Conservation (phyloP, 2,329 filamentous ascomycete species). For the Fusarium tjaetaba region DNA sequence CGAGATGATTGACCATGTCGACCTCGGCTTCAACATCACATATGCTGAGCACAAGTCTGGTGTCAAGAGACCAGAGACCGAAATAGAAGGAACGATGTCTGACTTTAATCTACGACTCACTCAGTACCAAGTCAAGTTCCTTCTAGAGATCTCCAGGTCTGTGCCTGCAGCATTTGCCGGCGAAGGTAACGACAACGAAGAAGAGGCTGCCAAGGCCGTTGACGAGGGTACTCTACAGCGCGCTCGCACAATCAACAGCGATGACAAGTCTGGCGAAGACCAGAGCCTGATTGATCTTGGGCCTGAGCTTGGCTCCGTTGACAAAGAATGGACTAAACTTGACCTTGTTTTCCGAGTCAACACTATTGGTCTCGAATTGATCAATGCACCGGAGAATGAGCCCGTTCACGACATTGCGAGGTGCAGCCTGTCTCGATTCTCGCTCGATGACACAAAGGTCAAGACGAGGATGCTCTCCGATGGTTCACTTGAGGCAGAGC, state of each 20-base stretch:
- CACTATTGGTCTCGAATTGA: conserved; percentile 87
- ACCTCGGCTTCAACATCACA: conserved; percentile 90
- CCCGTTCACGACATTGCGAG: conserved; percentile 82
- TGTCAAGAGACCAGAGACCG: conserved; percentile 84
- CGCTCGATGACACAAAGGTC: conserved; percentile 88
- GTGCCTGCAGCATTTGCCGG: conserved; percentile 85
- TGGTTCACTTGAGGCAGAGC: conserved; percentile 88
- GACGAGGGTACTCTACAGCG: conserved; percentile 64
- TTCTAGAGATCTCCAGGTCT: conserved; percentile 86
- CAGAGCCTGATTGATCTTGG: conserved; percentile 63
- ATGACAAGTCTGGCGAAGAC: conserved; percentile 48
- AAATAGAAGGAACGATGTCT: conserved; percentile 91
- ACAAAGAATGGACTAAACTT: conserved; percentile 88
- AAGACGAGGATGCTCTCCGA: conserved; percentile 95
- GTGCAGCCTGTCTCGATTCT: conserved; percentile 92
- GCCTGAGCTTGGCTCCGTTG: conserved; percentile 75
- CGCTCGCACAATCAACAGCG: conserved; percentile 54
- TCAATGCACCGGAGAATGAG: conserved; percentile 77
- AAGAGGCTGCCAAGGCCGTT: conserved; percentile 79
- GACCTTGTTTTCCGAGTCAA: conserved; percentile 91
- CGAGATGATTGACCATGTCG: conserved; percentile 96
- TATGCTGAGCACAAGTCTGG: conserved; percentile 87
- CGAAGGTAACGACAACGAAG: conserved; percentile 74
- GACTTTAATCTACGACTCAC: conserved; percentile 91
- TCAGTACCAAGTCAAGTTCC: conserved; percentile 88